These are phyloP conservation scores for Aaosphaeria arxii DNA, from an alignment of 2,329 filamentous ascomycete species.

Conservation along the genomic window DNA sequence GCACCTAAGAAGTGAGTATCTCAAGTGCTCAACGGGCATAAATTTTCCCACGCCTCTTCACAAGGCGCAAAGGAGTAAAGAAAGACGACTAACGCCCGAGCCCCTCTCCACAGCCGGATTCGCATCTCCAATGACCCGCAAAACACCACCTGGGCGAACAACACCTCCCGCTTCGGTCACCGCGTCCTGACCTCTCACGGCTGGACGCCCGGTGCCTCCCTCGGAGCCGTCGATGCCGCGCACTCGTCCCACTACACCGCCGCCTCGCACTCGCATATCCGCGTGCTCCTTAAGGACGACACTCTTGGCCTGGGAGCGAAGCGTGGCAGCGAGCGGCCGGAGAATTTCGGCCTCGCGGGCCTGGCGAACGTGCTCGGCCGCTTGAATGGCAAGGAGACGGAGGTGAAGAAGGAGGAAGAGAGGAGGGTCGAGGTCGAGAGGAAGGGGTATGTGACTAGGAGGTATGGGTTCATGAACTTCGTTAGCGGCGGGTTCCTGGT, in stretches of 20 bases:
- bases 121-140: slow-evolving; percentile 92
- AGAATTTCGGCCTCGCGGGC: slow-evolving; percentile 80
- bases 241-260: slow-evolving; percentile 75
- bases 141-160: slow-evolving; percentile 88
- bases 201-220: slow-evolving; percentile 80
- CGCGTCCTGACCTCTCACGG: slow-evolving; percentile 84
- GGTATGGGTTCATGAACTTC: slow-evolving; percentile 80
- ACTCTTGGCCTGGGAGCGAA: slow-evolving; percentile 85
- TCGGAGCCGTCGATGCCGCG: slow-evolving; percentile 73
- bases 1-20: slow-evolving; percentile 62
- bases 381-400: slow-evolving; percentile 82
- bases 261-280: slow-evolving; percentile 81
- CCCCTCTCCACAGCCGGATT: slow-evolving; percentile 44
- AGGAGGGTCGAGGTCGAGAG: slow-evolving; percentile 68
- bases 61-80: no score
- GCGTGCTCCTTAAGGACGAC: slow-evolving; percentile 83
- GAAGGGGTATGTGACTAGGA: slow-evolving; percentile 69
- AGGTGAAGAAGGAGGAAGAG: slow-evolving; percentile 67
- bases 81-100: no score
- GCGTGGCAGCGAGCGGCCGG: slow-evolving; percentile 62
- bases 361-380: slow-evolving; percentile 84
- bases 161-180: slow-evolving; percentile 81
- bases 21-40: background rate
- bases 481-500: slow-evolving; percentile 76
- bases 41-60: no score